These are phyloP conservation scores for Pythium pyrilobum DNA, from an alignment of 352 stramenopile species.

Conservation along the genomic window DNA sequence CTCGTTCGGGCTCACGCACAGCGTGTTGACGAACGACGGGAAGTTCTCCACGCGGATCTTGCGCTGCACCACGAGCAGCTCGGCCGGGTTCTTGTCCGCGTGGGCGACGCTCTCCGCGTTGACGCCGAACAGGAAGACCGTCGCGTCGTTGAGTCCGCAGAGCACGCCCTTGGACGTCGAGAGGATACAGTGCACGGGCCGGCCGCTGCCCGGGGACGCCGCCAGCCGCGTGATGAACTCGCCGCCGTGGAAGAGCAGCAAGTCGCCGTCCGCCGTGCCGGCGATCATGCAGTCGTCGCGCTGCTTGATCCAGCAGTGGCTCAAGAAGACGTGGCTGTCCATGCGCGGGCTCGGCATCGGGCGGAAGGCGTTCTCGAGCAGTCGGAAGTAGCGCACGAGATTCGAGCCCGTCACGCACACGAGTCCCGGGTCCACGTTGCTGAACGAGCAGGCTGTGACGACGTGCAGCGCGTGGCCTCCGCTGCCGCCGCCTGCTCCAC, in stretches of 20 bases:
- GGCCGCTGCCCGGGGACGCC: slow-evolving; percentile 45
- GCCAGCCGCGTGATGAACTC: slow-evolving; percentile 57
- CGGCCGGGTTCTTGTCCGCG: slow-evolving; percentile 23
- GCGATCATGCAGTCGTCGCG: slow-evolving; percentile 86
- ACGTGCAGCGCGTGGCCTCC: slow-evolving; percentile 15
- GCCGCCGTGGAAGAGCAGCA: slow-evolving; percentile 85
- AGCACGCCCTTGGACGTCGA: slow-evolving; percentile 75
- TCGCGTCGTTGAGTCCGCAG: slow-evolving; percentile 66
- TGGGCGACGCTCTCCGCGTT: slow-evolving; percentile 26
- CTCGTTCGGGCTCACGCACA: slow-evolving; percentile 76
- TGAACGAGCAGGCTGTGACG: slow-evolving; percentile 84
- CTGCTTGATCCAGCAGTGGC: slow-evolving; percentile 88
- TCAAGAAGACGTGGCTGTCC: slow-evolving; percentile 67
- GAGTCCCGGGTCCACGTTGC: slow-evolving; percentile 83
- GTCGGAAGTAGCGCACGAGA: slow-evolving; percentile 87
- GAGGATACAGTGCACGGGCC: slow-evolving; percentile 48
- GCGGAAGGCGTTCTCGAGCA: slow-evolving; percentile 84
- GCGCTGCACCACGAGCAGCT: slow-evolving; percentile 53
- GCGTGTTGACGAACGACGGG: slow-evolving; percentile 31
- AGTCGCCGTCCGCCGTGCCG: slow-evolving; percentile 71
- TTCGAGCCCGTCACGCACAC: slow-evolving; percentile 79
- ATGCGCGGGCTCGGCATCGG: slow-evolving; percentile 79
- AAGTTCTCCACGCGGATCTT: slow-evolving; percentile 57
- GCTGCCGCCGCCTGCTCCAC: background rate
- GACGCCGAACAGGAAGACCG: slow-evolving; percentile 64